phyloP scores from a whole-genome alignment of 164 flowering plant genomes.

The Liquidambar formosana region DNA sequence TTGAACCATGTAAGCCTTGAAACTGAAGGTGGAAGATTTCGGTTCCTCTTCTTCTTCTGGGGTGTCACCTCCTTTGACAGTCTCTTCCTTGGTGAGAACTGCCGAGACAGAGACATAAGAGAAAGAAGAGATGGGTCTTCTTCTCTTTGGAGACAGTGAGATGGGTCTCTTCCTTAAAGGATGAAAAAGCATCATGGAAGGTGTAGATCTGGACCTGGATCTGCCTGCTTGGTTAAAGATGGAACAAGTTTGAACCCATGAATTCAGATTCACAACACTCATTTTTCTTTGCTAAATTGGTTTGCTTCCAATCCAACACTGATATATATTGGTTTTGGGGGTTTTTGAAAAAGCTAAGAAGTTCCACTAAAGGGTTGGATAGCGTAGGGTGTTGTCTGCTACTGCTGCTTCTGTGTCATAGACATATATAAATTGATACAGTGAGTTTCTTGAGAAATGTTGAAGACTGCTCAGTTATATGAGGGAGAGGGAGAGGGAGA shows the following conservation, averaged over 20 bases:
- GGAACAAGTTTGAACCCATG: slow-evolving; percentile 40
- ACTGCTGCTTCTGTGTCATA: too few species aligned
- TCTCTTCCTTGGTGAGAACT: slow-evolving; percentile 35
- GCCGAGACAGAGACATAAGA: slow-evolving; percentile 27
- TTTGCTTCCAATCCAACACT: too few species aligned
- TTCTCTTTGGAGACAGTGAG: slow-evolving; percentile 1
- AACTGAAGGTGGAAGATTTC: slow-evolving; percentile 39
- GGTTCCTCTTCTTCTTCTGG: slow-evolving; percentile 8
- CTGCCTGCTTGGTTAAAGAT: slow-evolving; percentile 28
- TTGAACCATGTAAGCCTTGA: slow-evolving; percentile 54
- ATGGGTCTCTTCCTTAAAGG: slow-evolving; percentile 9
- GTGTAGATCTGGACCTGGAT: slow-evolving; percentile 26
- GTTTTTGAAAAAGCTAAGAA: too few species aligned
- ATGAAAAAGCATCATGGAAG: background rate
- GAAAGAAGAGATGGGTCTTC: slow-evolving; percentile 3
- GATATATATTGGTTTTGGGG: too few species aligned
- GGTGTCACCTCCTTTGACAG: slow-evolving; percentile 5
- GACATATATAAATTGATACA: too few species aligned
- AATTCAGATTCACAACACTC: slow-evolving; percentile 36
- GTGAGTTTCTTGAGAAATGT: too few species aligned
- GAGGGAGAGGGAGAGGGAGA: background rate
- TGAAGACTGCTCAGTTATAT: background rate
- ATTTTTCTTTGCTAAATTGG: slow-evolving; percentile 14
- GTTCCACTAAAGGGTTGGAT: too few species aligned
- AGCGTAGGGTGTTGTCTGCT: too few species aligned